Percentiles rank a stretch among this genome's conserved stretches.
These are phyloP conservation scores for Pogostemon cablin DNA, from an alignment of 257 asterid genomes.

Conservation along the genomic window DNA sequence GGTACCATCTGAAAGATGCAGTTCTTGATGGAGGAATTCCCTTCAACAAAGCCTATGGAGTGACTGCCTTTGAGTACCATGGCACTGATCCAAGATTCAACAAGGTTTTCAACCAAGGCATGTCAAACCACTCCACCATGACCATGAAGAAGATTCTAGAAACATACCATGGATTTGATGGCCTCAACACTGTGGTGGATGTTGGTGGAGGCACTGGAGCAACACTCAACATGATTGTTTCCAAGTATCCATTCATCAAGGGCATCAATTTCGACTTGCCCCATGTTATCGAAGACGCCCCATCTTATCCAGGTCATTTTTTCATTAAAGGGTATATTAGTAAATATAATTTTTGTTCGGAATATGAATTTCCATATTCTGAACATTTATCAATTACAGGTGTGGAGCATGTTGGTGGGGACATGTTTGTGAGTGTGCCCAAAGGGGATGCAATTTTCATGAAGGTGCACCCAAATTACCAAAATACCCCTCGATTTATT, in stretches of 20 bases:
- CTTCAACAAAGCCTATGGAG: conserved; percentile 82
- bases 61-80: conserved; percentile 78
- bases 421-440: conserved; percentile 73
- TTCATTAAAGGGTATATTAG: background rate
- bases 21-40: conserved; percentile 91
- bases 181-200: conserved; percentile 73
- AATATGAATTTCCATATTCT: background rate
- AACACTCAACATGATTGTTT: conserved; percentile 64
- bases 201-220: conserved; percentile 95
- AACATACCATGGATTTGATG: conserved; percentile 65
- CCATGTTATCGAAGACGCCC: conserved; percentile 78
- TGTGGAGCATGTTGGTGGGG: conserved; percentile 87
- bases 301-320: conserved; percentile 53
- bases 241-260: conserved; percentile 63
- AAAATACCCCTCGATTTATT: conserved; percentile 16
- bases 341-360: too few relatives aligned
- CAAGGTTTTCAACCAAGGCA: conserved; percentile 76
- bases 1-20: conserved; percentile 87
- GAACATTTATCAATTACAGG: conserved; percentile 37
- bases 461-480: conserved; percentile 57
- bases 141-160: conserved; percentile 76
- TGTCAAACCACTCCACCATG: conserved; percentile 75
- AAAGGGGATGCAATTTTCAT: conserved; percentile 71
- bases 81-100: conserved; percentile 81
- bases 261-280: conserved; percentile 86